Evolutionary conservation across 106 monocot genomes (phyloP), one percentile per base, ranked within the genome.

Genomic region (Acorus gramineus): DNA sequence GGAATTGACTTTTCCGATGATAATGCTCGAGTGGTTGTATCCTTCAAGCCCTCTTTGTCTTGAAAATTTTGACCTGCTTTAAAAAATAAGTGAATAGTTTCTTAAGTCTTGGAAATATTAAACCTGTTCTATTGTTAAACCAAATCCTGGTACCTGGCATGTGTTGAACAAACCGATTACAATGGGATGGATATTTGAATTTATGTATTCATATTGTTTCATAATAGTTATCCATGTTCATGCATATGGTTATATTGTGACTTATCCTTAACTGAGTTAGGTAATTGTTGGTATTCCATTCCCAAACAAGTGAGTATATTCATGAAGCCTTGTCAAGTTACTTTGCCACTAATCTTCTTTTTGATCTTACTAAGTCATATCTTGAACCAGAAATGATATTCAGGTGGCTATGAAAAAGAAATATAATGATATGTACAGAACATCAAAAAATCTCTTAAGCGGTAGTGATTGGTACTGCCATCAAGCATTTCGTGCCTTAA

Each of bases 381-480:
- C 47, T 68, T 78, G 66, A 60, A 74, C 62, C 77, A 98, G 92
- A 76, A 87, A 88, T 89, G 92, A 98, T 67, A 79, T 86, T 68
- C 92, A 92, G 63, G 92, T 98, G 49, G 65, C 73, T 6, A 65
- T 98, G 66, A 98, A 98, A 76, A 98, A 92, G 76, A 92, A 72
- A 69, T 98, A 88, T 55, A 98, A 98, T 81, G 85, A 98, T 66
- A 79, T 79, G 45, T 78, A 83, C 61, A 92, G 69, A 62, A 81
- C 85, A 63, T 91, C 88, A 55, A 98, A 89, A 77, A 56, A 67
- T 70, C 83, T 92, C 44, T 52, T 98, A 54, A 85, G 85, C 80
- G 98, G 98, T 52, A 98, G 77, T 74, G 92, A 92, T 47, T 98
- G 98, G 98, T 98, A 98, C 66, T 98, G 98, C 53, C 88, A 92